Conservation (phyloP, 2,329 filamentous ascomycete species). For the Ascochyta koolunga region DNA sequence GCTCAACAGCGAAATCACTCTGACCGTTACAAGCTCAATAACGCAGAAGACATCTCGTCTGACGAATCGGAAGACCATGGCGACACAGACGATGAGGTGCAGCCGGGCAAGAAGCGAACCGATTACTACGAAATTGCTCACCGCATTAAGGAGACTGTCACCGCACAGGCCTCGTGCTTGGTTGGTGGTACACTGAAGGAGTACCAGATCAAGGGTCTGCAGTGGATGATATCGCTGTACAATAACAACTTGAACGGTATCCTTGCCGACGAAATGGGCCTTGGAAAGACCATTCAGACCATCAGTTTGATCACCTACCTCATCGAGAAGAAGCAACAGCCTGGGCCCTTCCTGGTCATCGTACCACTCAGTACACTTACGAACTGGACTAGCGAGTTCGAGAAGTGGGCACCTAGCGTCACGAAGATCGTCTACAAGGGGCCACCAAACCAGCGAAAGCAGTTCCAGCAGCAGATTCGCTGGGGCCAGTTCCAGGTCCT, state of each 20-base stretch:
- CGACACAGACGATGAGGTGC: slow-evolving; percentile 69
- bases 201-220: slow-evolving; percentile 96
- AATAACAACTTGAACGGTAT: slow-evolving; percentile 99
- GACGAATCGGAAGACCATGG: slow-evolving; percentile 66
- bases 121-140: slow-evolving; percentile 99
- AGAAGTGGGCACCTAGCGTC: slow-evolving; percentile 95
- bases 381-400: slow-evolving; percentile 98
- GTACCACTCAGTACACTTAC: slow-evolving; percentile 96
- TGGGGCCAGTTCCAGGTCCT: slow-evolving; percentile 95
- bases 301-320: slow-evolving; percentile 97
- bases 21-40: slow-evolving; percentile 75
- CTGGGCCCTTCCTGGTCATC: slow-evolving; percentile 92
- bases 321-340: slow-evolving; percentile 92
- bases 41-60: slow-evolving; percentile 55
- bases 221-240: slow-evolving; percentile 99
- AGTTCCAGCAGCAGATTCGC: slow-evolving; percentile 91
- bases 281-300: slow-evolving; percentile 98
- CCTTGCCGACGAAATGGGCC: slow-evolving; percentile 98
- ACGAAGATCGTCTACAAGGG: slow-evolving; percentile 95
- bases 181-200: slow-evolving; percentile 94
- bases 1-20: slow-evolving; percentile 85
- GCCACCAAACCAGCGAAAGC: slow-evolving; percentile 83
- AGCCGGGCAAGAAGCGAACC: slow-evolving; percentile 75
- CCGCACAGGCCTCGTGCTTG: slow-evolving; percentile 79
- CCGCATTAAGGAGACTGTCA: slow-evolving; percentile 91